These are phyloP conservation scores for Lepidium didymum DNA, from an alignment of 345 rosid genomes.

Conservation along the genomic window DNA sequence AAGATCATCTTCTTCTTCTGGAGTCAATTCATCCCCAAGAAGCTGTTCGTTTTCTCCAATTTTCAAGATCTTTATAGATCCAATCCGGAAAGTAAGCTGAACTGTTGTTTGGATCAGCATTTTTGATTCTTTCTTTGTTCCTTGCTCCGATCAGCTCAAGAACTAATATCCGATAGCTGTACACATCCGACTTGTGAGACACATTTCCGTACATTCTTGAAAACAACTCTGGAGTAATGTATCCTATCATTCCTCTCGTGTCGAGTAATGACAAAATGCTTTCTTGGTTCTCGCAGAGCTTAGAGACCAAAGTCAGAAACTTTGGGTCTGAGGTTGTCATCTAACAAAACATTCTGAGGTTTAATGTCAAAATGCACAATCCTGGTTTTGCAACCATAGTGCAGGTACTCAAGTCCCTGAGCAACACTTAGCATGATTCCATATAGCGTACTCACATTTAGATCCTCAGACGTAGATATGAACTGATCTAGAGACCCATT, in stretches of 20 bases:
- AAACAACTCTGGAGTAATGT: constrained; percentile 42
- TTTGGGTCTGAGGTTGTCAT: constrained; percentile 33
- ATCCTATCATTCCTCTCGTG: constrained; percentile 41
- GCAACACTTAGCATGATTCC: constrained; percentile 35
- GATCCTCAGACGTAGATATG: background rate
- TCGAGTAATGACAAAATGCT: constrained; percentile 30
- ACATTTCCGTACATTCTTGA: constrained; percentile 30
- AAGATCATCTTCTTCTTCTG: constrained; percentile 16
- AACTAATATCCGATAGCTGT: constrained; percentile 46
- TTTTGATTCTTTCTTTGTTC: background rate
- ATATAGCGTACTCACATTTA: constrained; percentile 16
- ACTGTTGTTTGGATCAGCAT: background rate
- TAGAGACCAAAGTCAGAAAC: constrained; percentile 49
- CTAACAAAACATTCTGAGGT: constrained; percentile 43
- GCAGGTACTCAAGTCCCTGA: constrained; percentile 43
- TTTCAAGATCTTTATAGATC: constrained; percentile 8
- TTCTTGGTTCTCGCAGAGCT: constrained; percentile 33
- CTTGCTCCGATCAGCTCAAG: constrained; percentile 38
- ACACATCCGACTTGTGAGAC: constrained; percentile 39
- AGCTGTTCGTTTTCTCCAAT: background rate
- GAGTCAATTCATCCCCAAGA: background rate
- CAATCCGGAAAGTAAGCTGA: constrained; percentile 15
- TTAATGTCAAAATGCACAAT: constrained; percentile 49
- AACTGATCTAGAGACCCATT: constrained; percentile 37
- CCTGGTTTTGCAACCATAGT: constrained; percentile 42